phyloP scores from a whole-genome alignment of 129 eudicot genomes.

The Centaurea solstitialis region DNA sequence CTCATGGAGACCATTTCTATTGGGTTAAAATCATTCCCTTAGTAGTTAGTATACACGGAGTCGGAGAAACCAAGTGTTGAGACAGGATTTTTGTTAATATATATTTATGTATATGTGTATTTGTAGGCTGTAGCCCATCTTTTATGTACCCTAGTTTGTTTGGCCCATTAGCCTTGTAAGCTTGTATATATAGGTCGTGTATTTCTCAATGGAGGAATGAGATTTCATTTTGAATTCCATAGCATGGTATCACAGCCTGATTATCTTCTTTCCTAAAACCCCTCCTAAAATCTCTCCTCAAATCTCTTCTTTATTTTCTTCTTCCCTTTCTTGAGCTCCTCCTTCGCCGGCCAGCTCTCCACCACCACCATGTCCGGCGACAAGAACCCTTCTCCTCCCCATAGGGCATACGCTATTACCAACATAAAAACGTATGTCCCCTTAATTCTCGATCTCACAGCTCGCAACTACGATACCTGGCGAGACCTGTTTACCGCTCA shows the following conservation, averaged over 20 bases:
- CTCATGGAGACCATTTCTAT: conserved; percentile 33
- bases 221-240: neutral
- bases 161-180: neutral
- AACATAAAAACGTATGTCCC: neutral
- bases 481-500: neutral
- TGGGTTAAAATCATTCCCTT: conserved; percentile 48
- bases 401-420: neutral
- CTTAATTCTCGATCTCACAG: neutral
- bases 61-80: conserved; percentile 23
- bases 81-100: no score
- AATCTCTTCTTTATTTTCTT: neutral
- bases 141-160: neutral
- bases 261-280: no score
- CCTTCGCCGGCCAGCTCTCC: neutral
- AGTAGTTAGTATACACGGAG: conserved; percentile 59
- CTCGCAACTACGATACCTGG: neutral
- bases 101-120: neutral
- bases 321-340: neutral
- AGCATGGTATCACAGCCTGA: neutral
- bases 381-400: neutral
- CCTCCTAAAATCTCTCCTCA: no score
- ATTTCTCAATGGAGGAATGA: neutral
- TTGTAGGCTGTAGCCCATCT: neutral
- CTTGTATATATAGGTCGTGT: neutral
- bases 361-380: neutral